Evolutionary conservation across 371 early-diverging fungal genomes (phyloP).

Genomic region (Mortierella sp.): DNA sequence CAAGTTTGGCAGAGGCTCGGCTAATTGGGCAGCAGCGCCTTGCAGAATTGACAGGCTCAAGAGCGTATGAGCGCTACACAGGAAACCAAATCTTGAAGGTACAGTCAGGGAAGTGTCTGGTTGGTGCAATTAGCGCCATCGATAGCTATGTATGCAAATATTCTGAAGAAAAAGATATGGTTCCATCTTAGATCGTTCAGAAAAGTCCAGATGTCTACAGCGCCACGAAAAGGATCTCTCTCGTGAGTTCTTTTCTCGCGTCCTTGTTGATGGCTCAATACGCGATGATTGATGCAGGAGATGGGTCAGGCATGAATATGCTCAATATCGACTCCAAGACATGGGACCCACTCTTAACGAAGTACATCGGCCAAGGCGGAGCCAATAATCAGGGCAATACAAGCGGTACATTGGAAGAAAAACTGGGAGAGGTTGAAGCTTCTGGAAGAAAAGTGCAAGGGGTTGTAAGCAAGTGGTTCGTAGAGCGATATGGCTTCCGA

Average conservation of each 20-base stretch:
- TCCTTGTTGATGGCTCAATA: slow-evolving; percentile 74
- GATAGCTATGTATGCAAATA: background rate
- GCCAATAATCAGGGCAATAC: background rate
- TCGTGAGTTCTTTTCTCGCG: slow-evolving; percentile 81
- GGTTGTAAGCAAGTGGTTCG: slow-evolving; percentile 56
- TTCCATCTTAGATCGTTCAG: slow-evolving; percentile 18
- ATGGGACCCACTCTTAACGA: slow-evolving; percentile 63
- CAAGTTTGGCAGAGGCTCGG: background rate
- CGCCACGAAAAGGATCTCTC: slow-evolving; percentile 69
- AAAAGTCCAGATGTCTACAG: slow-evolving; percentile 29
- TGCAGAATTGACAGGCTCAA: slow-evolving; percentile 80
- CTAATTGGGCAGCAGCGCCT: slow-evolving; percentile 56
- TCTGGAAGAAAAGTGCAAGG: slow-evolving; percentile 51
- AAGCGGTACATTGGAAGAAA: slow-evolving; percentile 17
- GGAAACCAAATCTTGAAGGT: slow-evolving; percentile 83
- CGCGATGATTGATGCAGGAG: slow-evolving; percentile 79
- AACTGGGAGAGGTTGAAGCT: slow-evolving; percentile 54
- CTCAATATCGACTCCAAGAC: slow-evolving; percentile 71
- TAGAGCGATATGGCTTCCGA: slow-evolving; percentile 59
- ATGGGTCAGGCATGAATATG: slow-evolving; percentile 89
- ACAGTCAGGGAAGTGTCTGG: slow-evolving; percentile 3
- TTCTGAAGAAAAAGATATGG: background rate
- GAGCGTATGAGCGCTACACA: slow-evolving; percentile 85
- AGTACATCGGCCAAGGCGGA: slow-evolving; percentile 38
- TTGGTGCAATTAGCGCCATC: background rate